These are phyloP conservation scores for Tetracladium setigerum DNA, from an alignment of 495 filamentous ascomycete species.

Conservation along the genomic window DNA sequence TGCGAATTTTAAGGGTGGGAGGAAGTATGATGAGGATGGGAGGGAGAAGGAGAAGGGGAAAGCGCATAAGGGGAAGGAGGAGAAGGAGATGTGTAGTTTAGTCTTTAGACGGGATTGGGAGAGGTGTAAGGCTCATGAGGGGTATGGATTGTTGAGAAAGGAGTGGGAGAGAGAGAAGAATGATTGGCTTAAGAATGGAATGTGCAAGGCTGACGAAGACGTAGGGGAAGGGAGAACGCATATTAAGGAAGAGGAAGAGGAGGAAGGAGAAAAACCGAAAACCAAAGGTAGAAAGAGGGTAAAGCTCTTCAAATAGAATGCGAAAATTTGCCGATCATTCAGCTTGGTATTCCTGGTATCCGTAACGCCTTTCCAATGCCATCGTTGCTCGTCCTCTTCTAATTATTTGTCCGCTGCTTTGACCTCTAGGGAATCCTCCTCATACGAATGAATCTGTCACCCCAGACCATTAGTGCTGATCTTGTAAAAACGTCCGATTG, in stretches of 20 bases:
- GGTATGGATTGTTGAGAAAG: constrained; percentile 24
- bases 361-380: constrained; percentile 1
- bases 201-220: not conserved
- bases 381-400: too few relatives aligned
- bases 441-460: constrained; percentile 14
- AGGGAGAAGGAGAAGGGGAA: constrained; percentile 23
- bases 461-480: constrained; percentile 1
- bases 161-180: constrained; percentile 13
- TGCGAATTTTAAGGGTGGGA: constrained; percentile 41
- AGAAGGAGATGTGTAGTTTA: constrained; percentile 21
- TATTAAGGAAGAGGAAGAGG: not conserved
- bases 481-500: not conserved
- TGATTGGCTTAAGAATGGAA: constrained; percentile 4
- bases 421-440: not conserved
- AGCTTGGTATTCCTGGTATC: constrained; percentile 3
- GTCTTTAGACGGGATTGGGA: constrained; percentile 29
- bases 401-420: too few relatives aligned
- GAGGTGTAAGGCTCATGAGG: constrained; percentile 29
- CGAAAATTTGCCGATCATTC: not conserved
- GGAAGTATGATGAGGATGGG: constrained; percentile 25
- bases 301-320: not conserved
- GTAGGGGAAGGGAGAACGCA: not conserved
- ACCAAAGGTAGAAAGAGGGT: not conserved
- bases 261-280: not conserved
- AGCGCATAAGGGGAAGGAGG: constrained; percentile 17